phyloP scores from a whole-genome alignment of 495 filamentous ascomycete genomes.

The Lepraria neglecta region DNA sequence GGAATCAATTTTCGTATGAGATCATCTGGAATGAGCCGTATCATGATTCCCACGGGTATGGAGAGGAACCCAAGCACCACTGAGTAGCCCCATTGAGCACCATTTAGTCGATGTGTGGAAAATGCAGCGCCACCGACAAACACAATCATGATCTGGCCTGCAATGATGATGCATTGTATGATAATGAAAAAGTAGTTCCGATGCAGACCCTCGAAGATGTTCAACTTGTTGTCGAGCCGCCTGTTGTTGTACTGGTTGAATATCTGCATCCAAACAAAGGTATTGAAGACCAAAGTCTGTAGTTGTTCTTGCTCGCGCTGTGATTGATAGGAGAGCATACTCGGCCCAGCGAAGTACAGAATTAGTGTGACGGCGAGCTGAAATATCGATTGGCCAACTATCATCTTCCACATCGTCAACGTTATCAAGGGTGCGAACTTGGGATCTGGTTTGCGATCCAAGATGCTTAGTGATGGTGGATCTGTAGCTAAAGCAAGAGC shows the following conservation, averaged over 20 bases:
- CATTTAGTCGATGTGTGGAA: slow-evolving; percentile 53
- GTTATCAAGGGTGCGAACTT: slow-evolving; percentile 74
- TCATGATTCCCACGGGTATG: slow-evolving; percentile 62
- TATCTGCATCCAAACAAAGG: slow-evolving; percentile 92
- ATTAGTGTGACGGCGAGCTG: slow-evolving; percentile 74
- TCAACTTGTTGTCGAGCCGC: slow-evolving; percentile 81
- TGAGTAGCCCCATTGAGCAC: slow-evolving; percentile 67
- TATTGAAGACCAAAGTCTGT: slow-evolving; percentile 77
- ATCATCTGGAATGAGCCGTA: slow-evolving; percentile 70
- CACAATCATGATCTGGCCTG: slow-evolving; percentile 71
- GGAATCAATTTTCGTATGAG: slow-evolving; percentile 51
- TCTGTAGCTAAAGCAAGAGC: slow-evolving; percentile 90
- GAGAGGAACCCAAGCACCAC: slow-evolving; percentile 65
- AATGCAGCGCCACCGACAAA: slow-evolving; percentile 72
- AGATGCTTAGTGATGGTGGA: slow-evolving; percentile 60
- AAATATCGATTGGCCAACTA: slow-evolving; percentile 76
- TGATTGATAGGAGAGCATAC: slow-evolving; percentile 53
- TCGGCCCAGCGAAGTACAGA: slow-evolving; percentile 64
- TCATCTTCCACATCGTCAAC: slow-evolving; percentile 90
- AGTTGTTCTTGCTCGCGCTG: slow-evolving; percentile 41
- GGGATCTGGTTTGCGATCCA: slow-evolving; percentile 68
- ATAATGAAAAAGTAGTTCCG: slow-evolving; percentile 76
- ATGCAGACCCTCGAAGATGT: slow-evolving; percentile 78
- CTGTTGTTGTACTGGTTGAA: slow-evolving; percentile 86
- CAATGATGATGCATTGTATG: slow-evolving; percentile 78